Evolutionary conservation across 225 moss, liverwort and hornwort genomes (phyloP).

Genomic region (Anthoceros angustus): DNA sequence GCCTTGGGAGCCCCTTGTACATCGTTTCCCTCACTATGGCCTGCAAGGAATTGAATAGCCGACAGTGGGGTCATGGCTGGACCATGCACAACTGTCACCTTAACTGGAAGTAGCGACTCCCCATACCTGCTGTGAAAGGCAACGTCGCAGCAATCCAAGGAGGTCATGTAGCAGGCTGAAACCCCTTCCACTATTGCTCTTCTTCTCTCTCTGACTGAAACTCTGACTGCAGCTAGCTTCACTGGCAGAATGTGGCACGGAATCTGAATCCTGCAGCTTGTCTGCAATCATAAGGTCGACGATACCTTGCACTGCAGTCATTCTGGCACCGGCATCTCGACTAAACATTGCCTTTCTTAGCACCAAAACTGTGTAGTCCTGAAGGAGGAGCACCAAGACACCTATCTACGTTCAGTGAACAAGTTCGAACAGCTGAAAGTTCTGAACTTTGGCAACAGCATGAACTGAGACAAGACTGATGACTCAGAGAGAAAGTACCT

Average conservation of each 20-base stretch:
- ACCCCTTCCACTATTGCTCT: conserved; percentile 27
- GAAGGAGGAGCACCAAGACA: conserved; percentile 7
- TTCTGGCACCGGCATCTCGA: conserved; percentile 59
- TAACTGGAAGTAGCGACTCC: no score
- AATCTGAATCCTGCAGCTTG: conserved; percentile 28
- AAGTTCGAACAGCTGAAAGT: background rate
- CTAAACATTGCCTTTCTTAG: conserved; percentile 82
- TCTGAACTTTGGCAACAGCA: background rate
- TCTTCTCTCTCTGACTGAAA: conserved; percentile 41
- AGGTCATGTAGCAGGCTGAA: conserved; percentile 69
- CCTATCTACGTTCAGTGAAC: background rate
- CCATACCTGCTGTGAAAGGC: conserved; percentile 71
- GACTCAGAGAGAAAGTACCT: conserved; percentile 21
- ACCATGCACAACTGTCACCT: background rate
- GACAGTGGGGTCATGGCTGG: background rate
- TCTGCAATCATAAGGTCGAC: conserved; percentile 55
- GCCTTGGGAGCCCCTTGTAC: conserved; percentile 55
- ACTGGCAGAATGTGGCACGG: conserved; percentile 33
- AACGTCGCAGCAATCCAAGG: conserved; percentile 65
- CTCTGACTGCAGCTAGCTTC: conserved; percentile 83
- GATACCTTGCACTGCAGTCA: conserved; percentile 67
- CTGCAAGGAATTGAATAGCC: conserved; percentile 12
- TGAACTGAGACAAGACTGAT: background rate
- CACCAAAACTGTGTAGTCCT: conserved; percentile 84
- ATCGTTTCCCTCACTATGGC: conserved; percentile 49